Evolutionary conservation across 805 yeast species (phyloP).

Genomic region (Lipomyces mesembrius): DNA sequence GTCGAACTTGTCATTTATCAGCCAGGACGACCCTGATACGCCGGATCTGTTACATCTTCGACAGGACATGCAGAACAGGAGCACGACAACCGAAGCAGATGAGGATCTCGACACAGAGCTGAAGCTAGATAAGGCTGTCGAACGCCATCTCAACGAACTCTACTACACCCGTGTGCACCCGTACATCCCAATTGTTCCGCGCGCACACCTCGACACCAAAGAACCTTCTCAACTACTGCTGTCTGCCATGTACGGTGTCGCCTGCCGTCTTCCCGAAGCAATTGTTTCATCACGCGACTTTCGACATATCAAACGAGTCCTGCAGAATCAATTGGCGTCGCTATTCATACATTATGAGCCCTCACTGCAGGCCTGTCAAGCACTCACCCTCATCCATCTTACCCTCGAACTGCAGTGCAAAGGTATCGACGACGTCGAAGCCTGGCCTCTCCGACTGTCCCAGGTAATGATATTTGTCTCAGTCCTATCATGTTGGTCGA

Average conservation of each 20-base stretch:
- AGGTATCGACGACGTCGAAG: conserved; percentile 16
- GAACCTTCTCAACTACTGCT: conserved; percentile 17
- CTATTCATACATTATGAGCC: conserved; percentile 16
- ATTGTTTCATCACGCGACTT: conserved; percentile 24
- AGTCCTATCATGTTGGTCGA: not conserved
- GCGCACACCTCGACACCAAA: conserved; percentile 15
- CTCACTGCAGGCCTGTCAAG: conserved; percentile 23
- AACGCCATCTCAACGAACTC: conserved; percentile 14
- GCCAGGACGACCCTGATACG: conserved; percentile 18
- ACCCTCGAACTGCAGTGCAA: conserved; percentile 22
- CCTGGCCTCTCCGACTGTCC: conserved; percentile 19
- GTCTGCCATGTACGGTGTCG: conserved; percentile 32
- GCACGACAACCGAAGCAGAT: conserved; percentile 13
- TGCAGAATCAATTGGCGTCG: conserved; percentile 16
- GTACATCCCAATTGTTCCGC: conserved; percentile 30
- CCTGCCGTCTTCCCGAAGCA: conserved; percentile 26
- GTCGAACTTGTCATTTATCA: conserved; percentile 21
- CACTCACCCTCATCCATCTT: conserved; percentile 23
- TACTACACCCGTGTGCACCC: conserved; percentile 27
- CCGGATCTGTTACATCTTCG: conserved; percentile 15
- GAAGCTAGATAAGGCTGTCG: conserved; percentile 21
- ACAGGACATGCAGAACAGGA: conserved; percentile 23
- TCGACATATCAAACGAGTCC: conserved; percentile 19
- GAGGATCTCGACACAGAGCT: conserved; percentile 22
- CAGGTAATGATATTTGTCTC: conserved; percentile 12